Conservation (phyloP, 1,284 basidiomycete species). For the Vanrija humicola region DNA sequence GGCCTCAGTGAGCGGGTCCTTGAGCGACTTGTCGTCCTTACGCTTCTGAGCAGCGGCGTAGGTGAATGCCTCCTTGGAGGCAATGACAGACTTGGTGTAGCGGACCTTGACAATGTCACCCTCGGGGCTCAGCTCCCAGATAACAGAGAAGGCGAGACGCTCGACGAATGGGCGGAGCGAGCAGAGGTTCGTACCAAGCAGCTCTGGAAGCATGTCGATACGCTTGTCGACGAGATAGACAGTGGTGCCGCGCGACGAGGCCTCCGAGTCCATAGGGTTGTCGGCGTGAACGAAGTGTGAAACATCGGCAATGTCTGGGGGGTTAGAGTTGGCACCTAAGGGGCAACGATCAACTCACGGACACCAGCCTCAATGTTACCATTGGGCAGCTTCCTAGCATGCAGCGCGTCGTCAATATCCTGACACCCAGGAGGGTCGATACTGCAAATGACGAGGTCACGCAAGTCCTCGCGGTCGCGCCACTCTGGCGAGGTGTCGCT, state of each 20-base stretch:
- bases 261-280: slow-evolving; percentile 95
- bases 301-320: slow-evolving; percentile 92
- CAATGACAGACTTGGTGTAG: slow-evolving; percentile 95
- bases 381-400: slow-evolving; percentile 81
- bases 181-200: slow-evolving; percentile 95
- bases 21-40: slow-evolving; percentile 80
- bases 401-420: slow-evolving; percentile 99
- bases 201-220: slow-evolving; percentile 94
- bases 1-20: slow-evolving; percentile 79
- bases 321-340: too few species aligned
- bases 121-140: slow-evolving; percentile 86
- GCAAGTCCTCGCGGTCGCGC: slow-evolving; percentile 83
- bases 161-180: slow-evolving; percentile 91
- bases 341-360: slow-evolving; percentile 60
- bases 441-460: slow-evolving; percentile 84
- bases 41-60: slow-evolving; percentile 94
- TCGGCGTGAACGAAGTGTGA: slow-evolving; percentile 93
- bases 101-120: slow-evolving; percentile 87
- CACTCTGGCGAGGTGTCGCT: slow-evolving; percentile 59
- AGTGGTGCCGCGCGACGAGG: slow-evolving; percentile 90
- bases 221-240: slow-evolving; percentile 99
- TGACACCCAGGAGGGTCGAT: slow-evolving; percentile 98
- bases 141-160: slow-evolving; percentile 88
- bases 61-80: slow-evolving; percentile 94
- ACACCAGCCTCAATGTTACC: slow-evolving; percentile 98